Evolutionary conservation across 2,329 filamentous ascomycete genomes (phyloP), one percentile per base, ranked within the genome.

Genomic region (Trichoderma sp.): DNA sequence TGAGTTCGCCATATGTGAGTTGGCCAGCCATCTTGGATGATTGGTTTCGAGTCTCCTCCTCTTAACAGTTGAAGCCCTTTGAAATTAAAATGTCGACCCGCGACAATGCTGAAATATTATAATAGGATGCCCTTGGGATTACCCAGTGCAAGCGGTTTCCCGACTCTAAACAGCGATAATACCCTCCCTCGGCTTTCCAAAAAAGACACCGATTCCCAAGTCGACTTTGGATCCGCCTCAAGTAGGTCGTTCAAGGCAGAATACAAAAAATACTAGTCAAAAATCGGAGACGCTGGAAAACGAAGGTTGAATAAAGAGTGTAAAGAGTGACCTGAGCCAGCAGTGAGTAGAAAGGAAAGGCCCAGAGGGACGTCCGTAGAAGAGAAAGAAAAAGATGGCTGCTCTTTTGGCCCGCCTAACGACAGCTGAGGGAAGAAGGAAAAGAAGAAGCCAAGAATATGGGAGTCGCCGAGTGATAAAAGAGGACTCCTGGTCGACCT

Each of bases 291-390:
- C 71, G 71, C 70, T 68, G 63, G 62, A 61, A 50, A 59, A 64
- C 66, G 23, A 68, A 63, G 62, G 71, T 61, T 47, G 34, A 57
- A 69, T 34, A 36, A 69, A 62, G 59, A 62, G 13, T 47, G 36
- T 77, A 81, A 80, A 81, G 78, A 80, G 79, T 79, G 82, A 83
- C 87, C 87, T 89, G 87, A 88, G 82, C 87, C 87, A 90, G 88
- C 87, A 89, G 88, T 73, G 47, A 34, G 26, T 34, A 28, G 68
- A 67, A 63, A 66, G 53, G 39, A 32, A 72, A 62, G 20, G 61
- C 30, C 62, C 65, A 64, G 73, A 47, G 53, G 71, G 73, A 71
- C 70, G 65, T 70, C 55, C 39, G 30, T 28, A 62, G 65, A 69
- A 72, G 73, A 68, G 26, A 71, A 72, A 73, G 75, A 74, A 76